Evolutionary conservation across 1,284 basidiomycete species (phyloP).

Genomic region (Tilletia indica): DNA sequence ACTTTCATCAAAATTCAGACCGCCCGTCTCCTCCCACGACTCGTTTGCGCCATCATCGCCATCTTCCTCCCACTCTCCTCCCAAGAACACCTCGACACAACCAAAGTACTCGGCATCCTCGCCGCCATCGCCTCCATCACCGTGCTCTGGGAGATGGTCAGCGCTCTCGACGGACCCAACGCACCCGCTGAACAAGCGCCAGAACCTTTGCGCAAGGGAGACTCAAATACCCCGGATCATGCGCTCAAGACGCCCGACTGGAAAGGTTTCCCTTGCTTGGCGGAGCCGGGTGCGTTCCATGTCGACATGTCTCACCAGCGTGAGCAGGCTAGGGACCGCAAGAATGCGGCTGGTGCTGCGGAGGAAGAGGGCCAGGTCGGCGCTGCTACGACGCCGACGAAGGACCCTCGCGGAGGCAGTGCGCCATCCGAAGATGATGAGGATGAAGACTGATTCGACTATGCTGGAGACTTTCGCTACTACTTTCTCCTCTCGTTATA

Average conservation of each 20-base stretch:
- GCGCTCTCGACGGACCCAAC: conserved; percentile 42
- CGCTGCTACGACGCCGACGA: background rate
- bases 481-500: no score
- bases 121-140: conserved; percentile 26
- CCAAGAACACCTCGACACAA: conserved; percentile 28
- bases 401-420: background rate
- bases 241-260: conserved; percentile 19
- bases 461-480: no score
- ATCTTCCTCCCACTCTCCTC: conserved; percentile 37
- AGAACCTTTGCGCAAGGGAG: conserved; percentile 22
- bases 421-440: background rate
- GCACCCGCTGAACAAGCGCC: conserved; percentile 26
- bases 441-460: background rate
- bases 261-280: conserved; percentile 7
- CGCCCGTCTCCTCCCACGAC: conserved; percentile 31
- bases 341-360: background rate
- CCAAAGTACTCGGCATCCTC: conserved; percentile 31
- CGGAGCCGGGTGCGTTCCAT: conserved; percentile 16
- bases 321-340: background rate
- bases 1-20: conserved; percentile 7
- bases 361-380: conserved; percentile 9
- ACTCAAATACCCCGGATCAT: background rate
- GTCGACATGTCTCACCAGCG: conserved; percentile 17
- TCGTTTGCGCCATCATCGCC: conserved; percentile 34
- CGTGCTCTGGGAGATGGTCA: conserved; percentile 39